phyloP scores from a whole-genome alignment of 352 stramenopile species.

The Pythium rishiriense region DNA sequence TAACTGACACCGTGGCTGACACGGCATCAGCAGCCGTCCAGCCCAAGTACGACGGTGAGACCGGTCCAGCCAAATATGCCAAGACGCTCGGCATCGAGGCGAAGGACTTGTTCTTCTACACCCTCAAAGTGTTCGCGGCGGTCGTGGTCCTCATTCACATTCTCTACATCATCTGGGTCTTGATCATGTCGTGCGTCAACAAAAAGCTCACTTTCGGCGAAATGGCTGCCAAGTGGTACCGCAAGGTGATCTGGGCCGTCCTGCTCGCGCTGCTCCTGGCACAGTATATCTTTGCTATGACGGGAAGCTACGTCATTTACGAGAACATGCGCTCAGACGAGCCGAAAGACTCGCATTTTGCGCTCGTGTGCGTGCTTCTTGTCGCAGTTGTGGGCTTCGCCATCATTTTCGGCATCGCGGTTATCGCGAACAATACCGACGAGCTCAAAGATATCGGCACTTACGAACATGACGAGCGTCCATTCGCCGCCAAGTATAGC shows the following conservation, averaged over 20 bases:
- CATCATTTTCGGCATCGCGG: constrained; percentile 64
- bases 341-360: constrained; percentile 37
- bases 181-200: constrained; percentile 44
- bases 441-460: constrained; percentile 79
- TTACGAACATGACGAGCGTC: constrained; percentile 71
- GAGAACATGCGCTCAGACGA: constrained; percentile 34
- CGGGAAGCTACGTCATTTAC: constrained; percentile 75
- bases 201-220: constrained; percentile 62
- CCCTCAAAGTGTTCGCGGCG: constrained; percentile 57
- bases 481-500: constrained; percentile 83
- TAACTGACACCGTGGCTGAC: constrained; percentile 9
- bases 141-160: constrained; percentile 62
- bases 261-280: constrained; percentile 73
- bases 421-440: constrained; percentile 62
- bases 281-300: constrained; percentile 89
- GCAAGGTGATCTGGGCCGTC: constrained; percentile 76
- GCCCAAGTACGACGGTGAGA: constrained; percentile 41
- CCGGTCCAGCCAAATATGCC: constrained; percentile 70
- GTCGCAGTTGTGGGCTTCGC: constrained; percentile 50
- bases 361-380: constrained; percentile 48
- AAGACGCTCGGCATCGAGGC: constrained; percentile 61
- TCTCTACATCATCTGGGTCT: constrained; percentile 60
- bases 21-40: constrained; percentile 21
- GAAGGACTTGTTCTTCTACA: constrained; percentile 82
- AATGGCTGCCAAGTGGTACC: constrained; percentile 66